phyloP scores from a whole-genome alignment of 2,329 filamentous ascomycete genomes.

The Colletotrichum tofieldiae region DNA sequence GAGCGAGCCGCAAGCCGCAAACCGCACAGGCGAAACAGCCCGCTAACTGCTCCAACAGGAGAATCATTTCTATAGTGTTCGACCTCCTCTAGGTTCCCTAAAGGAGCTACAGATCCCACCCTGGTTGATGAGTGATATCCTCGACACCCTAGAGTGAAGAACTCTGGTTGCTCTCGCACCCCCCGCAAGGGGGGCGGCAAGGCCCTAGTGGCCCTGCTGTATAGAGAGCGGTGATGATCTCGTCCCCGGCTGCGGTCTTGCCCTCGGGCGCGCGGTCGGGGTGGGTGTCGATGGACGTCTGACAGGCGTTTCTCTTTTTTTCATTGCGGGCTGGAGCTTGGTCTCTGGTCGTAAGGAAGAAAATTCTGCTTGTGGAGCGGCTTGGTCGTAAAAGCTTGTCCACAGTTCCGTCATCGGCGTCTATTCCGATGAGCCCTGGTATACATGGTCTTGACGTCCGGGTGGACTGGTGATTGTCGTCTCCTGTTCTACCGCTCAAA shows the following conservation, averaged over 20 bases:
- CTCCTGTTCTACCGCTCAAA: neutral
- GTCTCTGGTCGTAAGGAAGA: slow-evolving; percentile 68
- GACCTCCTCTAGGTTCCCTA: slow-evolving; percentile 93
- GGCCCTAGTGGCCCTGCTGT: slow-evolving; percentile 62
- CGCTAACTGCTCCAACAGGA: slow-evolving; percentile 58
- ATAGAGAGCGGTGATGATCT: slow-evolving; percentile 97
- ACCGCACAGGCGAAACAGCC: too few relatives aligned
- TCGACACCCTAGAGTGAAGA: slow-evolving; percentile 92
- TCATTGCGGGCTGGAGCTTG: slow-evolving; percentile 67
- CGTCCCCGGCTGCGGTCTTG: slow-evolving; percentile 81
- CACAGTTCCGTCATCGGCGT: too few relatives aligned
- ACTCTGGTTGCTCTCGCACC: slow-evolving; percentile 72
- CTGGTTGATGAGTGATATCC: slow-evolving; percentile 95
- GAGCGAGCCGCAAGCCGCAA: neutral
- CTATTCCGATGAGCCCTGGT: neutral
- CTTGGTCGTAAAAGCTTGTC: neutral
- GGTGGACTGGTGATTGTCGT: too few relatives aligned
- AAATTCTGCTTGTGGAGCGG: slow-evolving; percentile 29
- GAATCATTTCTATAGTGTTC: slow-evolving; percentile 99
- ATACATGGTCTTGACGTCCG: too few relatives aligned
- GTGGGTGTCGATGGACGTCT: slow-evolving; percentile 92
- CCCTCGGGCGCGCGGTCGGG: slow-evolving; percentile 83
- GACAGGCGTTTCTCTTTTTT: slow-evolving; percentile 79
- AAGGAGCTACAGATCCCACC: slow-evolving; percentile 94
- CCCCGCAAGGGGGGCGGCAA: slow-evolving; percentile 74